Percentiles rank a stretch among this genome's conserved stretches.
Conservation (phyloP, 2,329 filamentous ascomycete genomes). For the Fusarium oligoseptatum region DNA sequence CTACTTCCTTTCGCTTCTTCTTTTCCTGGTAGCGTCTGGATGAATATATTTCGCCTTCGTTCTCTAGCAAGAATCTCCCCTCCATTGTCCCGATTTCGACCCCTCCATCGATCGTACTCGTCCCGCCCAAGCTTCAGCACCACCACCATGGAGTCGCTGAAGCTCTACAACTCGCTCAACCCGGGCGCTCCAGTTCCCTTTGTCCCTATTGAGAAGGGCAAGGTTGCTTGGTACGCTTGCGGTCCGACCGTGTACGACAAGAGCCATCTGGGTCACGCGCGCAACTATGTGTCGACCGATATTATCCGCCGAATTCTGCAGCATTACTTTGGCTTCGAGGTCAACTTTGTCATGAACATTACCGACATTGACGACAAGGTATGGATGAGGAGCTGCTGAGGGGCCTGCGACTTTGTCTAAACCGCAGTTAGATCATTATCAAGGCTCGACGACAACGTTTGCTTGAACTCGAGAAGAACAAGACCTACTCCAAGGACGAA, state of each 20-base stretch:
- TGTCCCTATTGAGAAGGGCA: conserved; percentile 76
- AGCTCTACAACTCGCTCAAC: conserved; percentile 84
- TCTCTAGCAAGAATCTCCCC: conserved; percentile 46
- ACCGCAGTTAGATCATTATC: conserved; percentile 64
- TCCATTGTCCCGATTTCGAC: conserved; percentile 38
- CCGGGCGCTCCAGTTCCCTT: conserved; percentile 80
- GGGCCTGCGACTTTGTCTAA: conserved; percentile 30
- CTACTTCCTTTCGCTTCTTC: conserved; percentile 22
- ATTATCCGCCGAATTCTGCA: conserved; percentile 86
- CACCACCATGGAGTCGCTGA: conserved; percentile 68
- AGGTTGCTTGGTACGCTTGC: conserved; percentile 89
- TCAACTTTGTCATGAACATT: conserved; percentile 94
- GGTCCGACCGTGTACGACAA: conserved; percentile 90
- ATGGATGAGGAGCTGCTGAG: conserved; percentile 22
- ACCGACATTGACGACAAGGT: conserved; percentile 87
- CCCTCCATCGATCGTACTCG: conserved; percentile 52
- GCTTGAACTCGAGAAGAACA: conserved; percentile 83
- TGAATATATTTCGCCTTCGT: conserved; percentile 53
- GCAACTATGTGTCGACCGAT: conserved; percentile 93
- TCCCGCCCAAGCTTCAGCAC: conserved; percentile 40
- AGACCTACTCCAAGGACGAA: conserved; percentile 65
- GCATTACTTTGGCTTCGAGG: conserved; percentile 85
- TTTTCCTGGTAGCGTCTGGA: conserved; percentile 46
- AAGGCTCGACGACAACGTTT: conserved; percentile 82
- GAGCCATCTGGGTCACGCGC: conserved; percentile 84